Conservation (phyloP, 345 rosid genomes). For the Hypericum androsaemum region DNA sequence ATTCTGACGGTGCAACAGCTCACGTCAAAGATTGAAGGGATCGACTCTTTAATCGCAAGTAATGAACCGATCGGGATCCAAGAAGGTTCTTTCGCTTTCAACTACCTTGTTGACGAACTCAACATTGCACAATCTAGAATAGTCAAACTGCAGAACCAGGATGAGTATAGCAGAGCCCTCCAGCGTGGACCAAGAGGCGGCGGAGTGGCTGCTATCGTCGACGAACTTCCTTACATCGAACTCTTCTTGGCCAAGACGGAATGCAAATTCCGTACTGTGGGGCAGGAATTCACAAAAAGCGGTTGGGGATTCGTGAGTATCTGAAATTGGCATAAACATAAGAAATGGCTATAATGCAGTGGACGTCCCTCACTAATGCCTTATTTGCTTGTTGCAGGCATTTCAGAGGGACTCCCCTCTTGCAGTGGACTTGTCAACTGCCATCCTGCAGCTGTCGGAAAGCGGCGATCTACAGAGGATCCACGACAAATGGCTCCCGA, state of each 20-base stretch:
- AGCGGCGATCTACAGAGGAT: constrained; percentile 71
- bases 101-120: constrained; percentile 75
- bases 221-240: constrained; percentile 91
- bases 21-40: constrained; percentile 67
- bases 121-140: constrained; percentile 62
- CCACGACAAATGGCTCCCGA: constrained; percentile 68
- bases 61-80: constrained; percentile 73
- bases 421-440: constrained; percentile 79
- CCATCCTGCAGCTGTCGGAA: constrained; percentile 79
- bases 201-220: constrained; percentile 87
- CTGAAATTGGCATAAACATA: not conserved
- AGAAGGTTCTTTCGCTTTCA: constrained; percentile 76
- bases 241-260: constrained; percentile 52
- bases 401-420: constrained; percentile 91
- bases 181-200: constrained; percentile 47
- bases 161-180: constrained; percentile 47
- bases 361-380: not conserved
- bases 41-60: constrained; percentile 56
- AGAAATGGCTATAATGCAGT: not conserved
- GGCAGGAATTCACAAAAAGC: constrained; percentile 79
- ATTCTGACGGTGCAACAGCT: constrained; percentile 87
- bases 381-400: constrained; percentile 40
- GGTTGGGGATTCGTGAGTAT: constrained; percentile 98
- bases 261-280: constrained; percentile 64
- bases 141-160: constrained; percentile 34